Base-by-base conservation (phyloP, 768 basidiomycete species). In the Cyclocybe aegerita region DNA sequence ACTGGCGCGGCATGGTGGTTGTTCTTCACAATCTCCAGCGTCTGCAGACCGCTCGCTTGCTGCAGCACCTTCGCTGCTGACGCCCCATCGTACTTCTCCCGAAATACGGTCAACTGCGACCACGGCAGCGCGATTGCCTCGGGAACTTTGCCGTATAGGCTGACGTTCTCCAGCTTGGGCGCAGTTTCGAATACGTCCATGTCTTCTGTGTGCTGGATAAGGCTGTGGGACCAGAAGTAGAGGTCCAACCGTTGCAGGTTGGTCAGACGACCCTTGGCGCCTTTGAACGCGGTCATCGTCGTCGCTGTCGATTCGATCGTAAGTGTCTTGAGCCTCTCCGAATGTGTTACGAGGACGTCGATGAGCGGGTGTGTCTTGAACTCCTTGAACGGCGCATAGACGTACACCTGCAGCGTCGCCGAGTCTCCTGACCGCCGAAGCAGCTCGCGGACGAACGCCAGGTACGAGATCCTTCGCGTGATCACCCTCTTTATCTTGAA, bases 231-330 rank as follows among this genome's bases (percentile, higher is more conserved):
- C 23, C 23, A 23, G 23, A 23, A 23, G 23, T 23, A 23, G 23
- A 23, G 23, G 23, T 23, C 23, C 23, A 23, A 23, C 23, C 23
- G 23, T 23, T 23, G 23, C 23, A 53, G 47, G 31, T 45, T 49
- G 14, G 8, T 14, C 7, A 49, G 23, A 37, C 40, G 23, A 14
- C 36, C 41, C 16, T 33, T 49, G 46, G 49, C 49, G 8, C 23
- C 41, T 11, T 43, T 14, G 29, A 53, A 43, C 17, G 36, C 46
- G 36, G 23, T 49, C 14, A 33, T 35, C 9, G 52, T 53, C 7
- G 47, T 46, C 9, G 43, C 34, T 6, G 47, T 46, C 7, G 46
- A 44, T 29, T 53, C 47, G 8, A 53, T 49, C 29, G 52, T 53
- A 33, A 53, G 43, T 7, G 52, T 49, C 36, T 43, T 35, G 29